phyloP scores from a whole-genome alignment of 208 protist species.

The Spongospora subterranea region DNA sequence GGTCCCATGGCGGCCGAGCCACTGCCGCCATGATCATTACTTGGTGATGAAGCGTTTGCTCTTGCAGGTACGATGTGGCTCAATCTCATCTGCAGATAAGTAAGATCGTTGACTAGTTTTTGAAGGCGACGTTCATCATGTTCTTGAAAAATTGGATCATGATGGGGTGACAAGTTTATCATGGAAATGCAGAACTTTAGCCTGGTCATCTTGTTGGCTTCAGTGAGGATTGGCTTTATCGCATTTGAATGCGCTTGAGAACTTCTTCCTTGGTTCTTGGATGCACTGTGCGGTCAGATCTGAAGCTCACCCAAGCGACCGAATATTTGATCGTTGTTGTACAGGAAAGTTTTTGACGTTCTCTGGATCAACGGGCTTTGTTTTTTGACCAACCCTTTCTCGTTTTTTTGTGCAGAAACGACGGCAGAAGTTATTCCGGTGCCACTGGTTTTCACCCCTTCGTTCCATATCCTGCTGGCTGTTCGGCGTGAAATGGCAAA shows the following conservation, averaged over 20 bases:
- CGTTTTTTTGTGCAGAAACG: neutral
- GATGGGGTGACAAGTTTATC: neutral
- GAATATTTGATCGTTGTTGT: neutral
- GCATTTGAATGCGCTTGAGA: neutral
- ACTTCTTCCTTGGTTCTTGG: neutral
- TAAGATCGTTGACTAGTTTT: neutral
- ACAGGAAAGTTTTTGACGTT: neutral
- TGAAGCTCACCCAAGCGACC: too few relatives aligned
- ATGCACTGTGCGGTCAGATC: too few relatives aligned
- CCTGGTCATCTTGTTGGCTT: neutral
- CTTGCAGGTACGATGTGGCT: neutral
- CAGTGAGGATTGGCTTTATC: neutral
- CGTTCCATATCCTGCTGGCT: neutral
- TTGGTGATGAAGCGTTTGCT: slow-evolving; percentile 51
- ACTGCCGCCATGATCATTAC: slow-evolving; percentile 24
- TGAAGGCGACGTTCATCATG: neutral
- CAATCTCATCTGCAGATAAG: neutral
- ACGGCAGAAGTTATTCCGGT: neutral
- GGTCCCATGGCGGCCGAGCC: neutral
- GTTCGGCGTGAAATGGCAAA: neutral
- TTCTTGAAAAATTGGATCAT: neutral
- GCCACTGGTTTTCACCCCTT: neutral
- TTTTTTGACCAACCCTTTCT: neutral
- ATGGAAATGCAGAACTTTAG: neutral
- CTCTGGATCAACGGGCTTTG: neutral